Base-by-base conservation (phyloP, 2,329 filamentous ascomycete genomes). In the Colletotrichum sp. region DNA sequence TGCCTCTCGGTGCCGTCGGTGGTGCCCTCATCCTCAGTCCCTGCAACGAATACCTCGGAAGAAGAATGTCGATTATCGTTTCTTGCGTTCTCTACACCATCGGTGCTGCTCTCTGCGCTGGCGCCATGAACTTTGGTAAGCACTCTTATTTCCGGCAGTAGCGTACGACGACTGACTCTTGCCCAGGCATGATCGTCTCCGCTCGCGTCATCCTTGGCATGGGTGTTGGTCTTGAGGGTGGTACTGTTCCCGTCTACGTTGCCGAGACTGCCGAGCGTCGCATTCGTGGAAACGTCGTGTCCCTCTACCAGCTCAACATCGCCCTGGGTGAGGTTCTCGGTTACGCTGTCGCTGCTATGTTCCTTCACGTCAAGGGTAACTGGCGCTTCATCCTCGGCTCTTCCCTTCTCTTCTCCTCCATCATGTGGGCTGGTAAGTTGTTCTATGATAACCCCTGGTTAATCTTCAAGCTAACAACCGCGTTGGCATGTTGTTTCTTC, bases 351-450 rank as follows among this genome's bases (percentile, higher is more conserved):
- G 93, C 92, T 0, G 93, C 93, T 63, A 94, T 95, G 72, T 95
- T 95, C 83, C 87, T 95, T 77, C 89, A 87, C n/a, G 92, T 95
- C 3, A 84, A 86, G 0, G 93, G 93, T 18, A 93, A 93, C 85
- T 95, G 93, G 93, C 89, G 93, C 49, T 95, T 92, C 82, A 95
- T 95, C 76, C 90, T 95, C 2, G 93, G 93, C 6, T 94, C 92
- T 2, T 95, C 93, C 0, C 88, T 95, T 3, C 82, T 95, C 57
- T 95, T 95, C 84, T 94, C 74, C 39, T 65, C 74, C 44, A 69
- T 76, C 71, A 76, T 76, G 74, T 92, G 0, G 26, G 72, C 87
- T 49, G 92, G 93, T 52, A 21, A 13, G 44, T 21, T 5, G 6
- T 52, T 13, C 2, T 7, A 52, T 21, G 44, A 52, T 21, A 1